Conservation (phyloP, 257 asterid species). For the Paraleonurus japonicus region DNA sequence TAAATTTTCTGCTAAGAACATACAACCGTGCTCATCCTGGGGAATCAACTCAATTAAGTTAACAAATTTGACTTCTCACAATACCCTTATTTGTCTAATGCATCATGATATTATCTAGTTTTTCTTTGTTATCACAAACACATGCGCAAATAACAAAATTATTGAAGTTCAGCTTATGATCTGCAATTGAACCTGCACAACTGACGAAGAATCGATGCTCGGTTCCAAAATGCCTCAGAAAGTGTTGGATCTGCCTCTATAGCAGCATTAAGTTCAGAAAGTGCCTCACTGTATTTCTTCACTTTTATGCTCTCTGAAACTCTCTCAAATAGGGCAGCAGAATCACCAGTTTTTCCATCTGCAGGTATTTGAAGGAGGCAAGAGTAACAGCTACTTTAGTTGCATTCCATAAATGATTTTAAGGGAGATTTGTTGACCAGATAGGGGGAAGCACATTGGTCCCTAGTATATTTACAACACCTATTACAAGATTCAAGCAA, state of each 20-base stretch:
- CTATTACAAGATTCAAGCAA: not conserved
- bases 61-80: constrained; percentile 6
- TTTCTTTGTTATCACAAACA: not conserved
- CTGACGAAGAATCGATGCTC: constrained; percentile 81
- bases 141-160: not conserved
- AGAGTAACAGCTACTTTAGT: constrained; percentile 19
- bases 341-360: constrained; percentile 71
- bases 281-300: constrained; percentile 85
- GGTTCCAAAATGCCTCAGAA: constrained; percentile 76
- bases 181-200: constrained; percentile 59
- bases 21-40: not conserved
- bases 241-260: constrained; percentile 81
- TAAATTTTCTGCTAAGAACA: not conserved
- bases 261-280: constrained; percentile 78
- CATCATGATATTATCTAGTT: not conserved
- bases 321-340: constrained; percentile 76
- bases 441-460: not conserved
- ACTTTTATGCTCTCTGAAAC: constrained; percentile 71
- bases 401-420: not conserved
- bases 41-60: not conserved
- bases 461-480: not conserved
- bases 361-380: constrained; percentile 15
- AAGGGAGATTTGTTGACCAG: not conserved
- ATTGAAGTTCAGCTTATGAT: constrained; percentile 3
- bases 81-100: not conserved